phyloP scores from a whole-genome alignment of 352 stramenopile genomes.

The Phytophthora pistaciae region DNA sequence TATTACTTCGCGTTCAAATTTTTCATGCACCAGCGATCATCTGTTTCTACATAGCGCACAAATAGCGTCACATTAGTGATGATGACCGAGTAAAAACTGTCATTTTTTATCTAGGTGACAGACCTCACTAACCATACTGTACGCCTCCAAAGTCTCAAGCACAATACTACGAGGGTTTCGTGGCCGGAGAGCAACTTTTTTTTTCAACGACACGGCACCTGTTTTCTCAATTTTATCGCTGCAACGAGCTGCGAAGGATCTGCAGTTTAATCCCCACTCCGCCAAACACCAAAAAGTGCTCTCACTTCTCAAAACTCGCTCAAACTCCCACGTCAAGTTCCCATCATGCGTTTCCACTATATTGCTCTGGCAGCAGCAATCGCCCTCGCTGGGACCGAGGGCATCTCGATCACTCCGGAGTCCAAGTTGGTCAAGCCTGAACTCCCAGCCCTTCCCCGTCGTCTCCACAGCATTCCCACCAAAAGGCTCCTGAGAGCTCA shows the following conservation, averaged over 20 bases:
- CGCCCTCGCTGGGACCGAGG: not conserved
- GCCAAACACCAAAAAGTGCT: not conserved
- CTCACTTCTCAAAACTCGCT: not conserved
- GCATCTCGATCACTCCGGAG: not conserved
- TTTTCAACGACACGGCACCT: no score
- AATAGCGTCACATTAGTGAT: no score
- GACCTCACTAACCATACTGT: no score
- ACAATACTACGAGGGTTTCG: no score
- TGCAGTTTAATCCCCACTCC: not conserved
- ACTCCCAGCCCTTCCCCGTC: not conserved
- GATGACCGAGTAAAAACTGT: no score
- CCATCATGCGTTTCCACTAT: not conserved
- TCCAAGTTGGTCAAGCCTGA: not conserved
- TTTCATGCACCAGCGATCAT: no score
- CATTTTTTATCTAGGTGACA: no score
- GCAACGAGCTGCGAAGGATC: not conserved
- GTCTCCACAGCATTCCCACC: not conserved
- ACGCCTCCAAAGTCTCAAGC: no score
- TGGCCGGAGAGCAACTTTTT: no score
- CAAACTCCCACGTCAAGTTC: not conserved
- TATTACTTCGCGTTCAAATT: no score
- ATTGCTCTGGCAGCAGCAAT: not conserved
- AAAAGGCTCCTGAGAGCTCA: not conserved
- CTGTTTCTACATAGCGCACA: no score
- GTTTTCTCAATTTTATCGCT: no score